Conservation (phyloP, 768 basidiomycete species). For the Infundibulicybe gibba region DNA sequence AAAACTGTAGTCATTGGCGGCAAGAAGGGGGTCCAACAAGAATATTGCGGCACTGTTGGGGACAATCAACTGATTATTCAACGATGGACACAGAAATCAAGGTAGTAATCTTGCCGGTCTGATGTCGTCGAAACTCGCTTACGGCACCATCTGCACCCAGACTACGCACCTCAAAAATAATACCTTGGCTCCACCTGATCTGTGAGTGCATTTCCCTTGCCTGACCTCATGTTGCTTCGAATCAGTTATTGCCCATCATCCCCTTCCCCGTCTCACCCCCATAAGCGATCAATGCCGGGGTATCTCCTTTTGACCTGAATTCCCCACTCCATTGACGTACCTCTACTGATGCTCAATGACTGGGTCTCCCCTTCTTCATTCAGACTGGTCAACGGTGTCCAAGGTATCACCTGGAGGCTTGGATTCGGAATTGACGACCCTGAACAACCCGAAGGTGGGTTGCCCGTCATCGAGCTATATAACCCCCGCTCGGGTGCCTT, state of each 20-base stretch:
- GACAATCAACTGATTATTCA: slow-evolving; percentile 54
- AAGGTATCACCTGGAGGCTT: slow-evolving; percentile 64
- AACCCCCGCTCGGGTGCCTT: too few relatives aligned
- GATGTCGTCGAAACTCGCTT: slow-evolving; percentile 1
- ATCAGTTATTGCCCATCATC: slow-evolving; percentile 4
- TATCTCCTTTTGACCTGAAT: slow-evolving; percentile 9
- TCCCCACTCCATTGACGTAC: slow-evolving; percentile 2
- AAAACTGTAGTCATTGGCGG: slow-evolving; percentile 59
- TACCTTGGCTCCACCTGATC: slow-evolving; percentile 53
- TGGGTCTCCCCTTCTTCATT: slow-evolving; percentile 5
- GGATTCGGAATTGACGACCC: slow-evolving; percentile 54
- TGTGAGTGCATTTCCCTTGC: slow-evolving; percentile 32
- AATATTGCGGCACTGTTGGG: slow-evolving; percentile 64
- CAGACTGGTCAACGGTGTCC: slow-evolving; percentile 52
- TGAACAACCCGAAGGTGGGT: slow-evolving; percentile 50
- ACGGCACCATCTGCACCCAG: slow-evolving; percentile 19
- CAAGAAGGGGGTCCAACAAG: slow-evolving; percentile 38
- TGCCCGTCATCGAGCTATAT: neutral
- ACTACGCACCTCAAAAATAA: slow-evolving; percentile 51
- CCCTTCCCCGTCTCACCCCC: slow-evolving; percentile 12
- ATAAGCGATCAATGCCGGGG: neutral
- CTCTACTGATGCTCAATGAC: neutral
- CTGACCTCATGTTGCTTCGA: slow-evolving; percentile 1
- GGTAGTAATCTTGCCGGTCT: slow-evolving; percentile 18
- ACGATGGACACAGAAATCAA: slow-evolving; percentile 61